Evolutionary conservation across 1,139 yeast genomes (phyloP).

Genomic region (Suhomyces anneliseae): DNA sequence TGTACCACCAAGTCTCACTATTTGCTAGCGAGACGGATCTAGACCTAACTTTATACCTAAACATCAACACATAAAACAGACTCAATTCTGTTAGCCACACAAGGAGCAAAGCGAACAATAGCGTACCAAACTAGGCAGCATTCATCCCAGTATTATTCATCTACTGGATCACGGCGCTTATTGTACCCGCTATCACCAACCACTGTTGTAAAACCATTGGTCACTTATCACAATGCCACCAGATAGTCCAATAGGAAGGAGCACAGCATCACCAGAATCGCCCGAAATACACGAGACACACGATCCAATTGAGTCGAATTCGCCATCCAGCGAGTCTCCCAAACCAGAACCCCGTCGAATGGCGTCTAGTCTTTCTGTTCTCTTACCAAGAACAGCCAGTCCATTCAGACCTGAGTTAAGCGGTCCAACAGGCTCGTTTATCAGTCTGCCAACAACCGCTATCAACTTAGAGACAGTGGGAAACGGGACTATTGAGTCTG

Average conservation of each 20-base stretch:
- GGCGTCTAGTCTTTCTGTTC: not conserved
- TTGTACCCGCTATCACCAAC: too few relatives aligned
- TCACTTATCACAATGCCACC: not conserved
- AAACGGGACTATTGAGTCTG: conserved; percentile 7
- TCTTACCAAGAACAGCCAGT: conserved; percentile 3
- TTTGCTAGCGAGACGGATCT: too few relatives aligned
- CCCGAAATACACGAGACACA: not conserved
- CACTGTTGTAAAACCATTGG: too few relatives aligned
- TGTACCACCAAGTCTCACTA: too few relatives aligned
- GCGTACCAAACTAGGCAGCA: too few relatives aligned
- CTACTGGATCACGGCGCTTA: too few relatives aligned
- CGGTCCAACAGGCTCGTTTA: not conserved
- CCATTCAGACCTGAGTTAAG: not conserved
- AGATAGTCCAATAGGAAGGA: too few relatives aligned
- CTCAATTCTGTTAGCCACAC: too few relatives aligned
- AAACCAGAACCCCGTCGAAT: not conserved
- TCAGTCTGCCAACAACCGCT: conserved; percentile 23
- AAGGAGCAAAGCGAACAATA: too few relatives aligned
- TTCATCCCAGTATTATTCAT: too few relatives aligned
- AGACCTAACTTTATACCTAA: too few relatives aligned
- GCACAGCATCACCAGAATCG: not conserved
- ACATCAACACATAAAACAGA: too few relatives aligned
- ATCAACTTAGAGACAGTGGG: conserved; percentile 19
- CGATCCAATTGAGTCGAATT: not conserved
- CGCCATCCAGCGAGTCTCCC: not conserved